phyloP scores from a whole-genome alignment of 2,329 filamentous ascomycete genomes.

The Rhynchosporium agropyri region DNA sequence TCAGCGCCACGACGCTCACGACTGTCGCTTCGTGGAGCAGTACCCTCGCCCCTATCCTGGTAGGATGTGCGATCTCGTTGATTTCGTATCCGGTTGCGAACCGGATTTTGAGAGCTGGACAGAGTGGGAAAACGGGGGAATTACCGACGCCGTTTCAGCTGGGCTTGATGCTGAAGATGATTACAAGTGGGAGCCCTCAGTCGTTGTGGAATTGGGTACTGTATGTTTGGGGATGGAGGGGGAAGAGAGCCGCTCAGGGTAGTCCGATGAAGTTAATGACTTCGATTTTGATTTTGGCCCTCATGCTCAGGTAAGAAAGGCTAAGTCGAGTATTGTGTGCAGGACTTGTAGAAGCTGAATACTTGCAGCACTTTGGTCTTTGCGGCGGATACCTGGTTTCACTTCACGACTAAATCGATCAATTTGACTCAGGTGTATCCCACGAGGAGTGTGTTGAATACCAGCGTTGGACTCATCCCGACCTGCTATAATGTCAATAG shows the following conservation, averaged over 20 bases:
- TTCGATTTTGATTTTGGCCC: neutral
- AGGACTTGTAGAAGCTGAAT: neutral
- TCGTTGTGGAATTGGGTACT: constrained; percentile 8
- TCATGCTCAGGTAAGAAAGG: neutral
- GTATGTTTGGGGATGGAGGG: constrained; percentile 10
- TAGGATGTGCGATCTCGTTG: neutral
- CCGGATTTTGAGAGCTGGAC: constrained; percentile 7
- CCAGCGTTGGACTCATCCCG: constrained; percentile 5
- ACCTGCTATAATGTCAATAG: constrained; percentile 2
- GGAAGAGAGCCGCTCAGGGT: constrained; percentile 5
- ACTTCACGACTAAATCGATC: constrained; percentile 11
- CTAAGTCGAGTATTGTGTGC: neutral
- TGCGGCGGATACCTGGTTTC: constrained; percentile 10
- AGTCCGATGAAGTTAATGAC: constrained; percentile 10
- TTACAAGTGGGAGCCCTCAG: neutral
- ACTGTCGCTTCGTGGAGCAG: constrained; percentile 11
- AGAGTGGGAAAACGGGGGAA: neutral
- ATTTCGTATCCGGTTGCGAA: constrained; percentile 7
- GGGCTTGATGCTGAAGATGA: constrained; percentile 7
- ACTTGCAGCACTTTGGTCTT: neutral
- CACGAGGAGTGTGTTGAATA: neutral
- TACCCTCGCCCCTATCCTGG: constrained; percentile 1
- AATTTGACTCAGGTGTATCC: constrained; percentile 3
- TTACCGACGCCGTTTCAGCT: constrained; percentile 7
- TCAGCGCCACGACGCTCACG: constrained; percentile 6